A percentile compares a stretch with the other conserved stretches of the same genome.
Evolutionary conservation across 352 stramenopile genomes (phyloP).

Genomic region (Globisporangium canariense): DNA sequence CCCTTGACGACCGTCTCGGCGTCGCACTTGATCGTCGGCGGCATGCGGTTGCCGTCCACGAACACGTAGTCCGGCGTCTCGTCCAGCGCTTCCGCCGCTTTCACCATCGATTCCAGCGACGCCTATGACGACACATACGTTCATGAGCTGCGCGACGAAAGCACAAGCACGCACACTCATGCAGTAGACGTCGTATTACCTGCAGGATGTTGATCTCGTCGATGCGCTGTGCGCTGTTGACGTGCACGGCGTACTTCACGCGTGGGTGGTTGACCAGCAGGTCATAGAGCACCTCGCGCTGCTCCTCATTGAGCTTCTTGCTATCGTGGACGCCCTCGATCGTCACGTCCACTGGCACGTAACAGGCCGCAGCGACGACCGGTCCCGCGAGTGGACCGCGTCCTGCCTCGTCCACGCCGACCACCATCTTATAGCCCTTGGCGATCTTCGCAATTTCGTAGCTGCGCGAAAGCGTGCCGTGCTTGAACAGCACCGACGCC

Average conservation of each 20-base stretch:
- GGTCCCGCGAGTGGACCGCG: slow-evolving; percentile 93
- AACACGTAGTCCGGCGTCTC: slow-evolving; percentile 84
- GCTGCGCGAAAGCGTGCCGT: slow-evolving; percentile 50
- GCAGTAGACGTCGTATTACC: neutral
- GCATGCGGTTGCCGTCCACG: slow-evolving; percentile 95
- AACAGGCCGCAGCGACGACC: slow-evolving; percentile 75
- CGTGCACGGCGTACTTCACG: slow-evolving; percentile 87
- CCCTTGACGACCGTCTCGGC: slow-evolving; percentile 94
- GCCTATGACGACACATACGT: slow-evolving; percentile 36
- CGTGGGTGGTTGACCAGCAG: slow-evolving; percentile 71
- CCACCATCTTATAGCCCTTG: slow-evolving; percentile 68
- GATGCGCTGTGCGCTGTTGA: slow-evolving; percentile 83
- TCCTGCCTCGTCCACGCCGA: slow-evolving; percentile 96
- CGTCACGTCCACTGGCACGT: slow-evolving; percentile 68
- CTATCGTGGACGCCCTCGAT: slow-evolving; percentile 92
- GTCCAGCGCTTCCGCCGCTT: slow-evolving; percentile 71
- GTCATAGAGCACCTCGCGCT: slow-evolving; percentile 90
- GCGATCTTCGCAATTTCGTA: slow-evolving; percentile 52
- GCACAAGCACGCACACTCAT: neutral
- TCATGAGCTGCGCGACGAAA: neutral
- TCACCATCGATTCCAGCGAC: slow-evolving; percentile 94
- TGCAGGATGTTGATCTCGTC: slow-evolving; percentile 99
- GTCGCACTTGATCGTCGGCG: slow-evolving; percentile 79
- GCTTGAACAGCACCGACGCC: slow-evolving; percentile 27
- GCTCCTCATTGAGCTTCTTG: slow-evolving; percentile 95